phyloP scores from a whole-genome alignment of 495 filamentous ascomycete genomes.

The Thozetella sp. region DNA sequence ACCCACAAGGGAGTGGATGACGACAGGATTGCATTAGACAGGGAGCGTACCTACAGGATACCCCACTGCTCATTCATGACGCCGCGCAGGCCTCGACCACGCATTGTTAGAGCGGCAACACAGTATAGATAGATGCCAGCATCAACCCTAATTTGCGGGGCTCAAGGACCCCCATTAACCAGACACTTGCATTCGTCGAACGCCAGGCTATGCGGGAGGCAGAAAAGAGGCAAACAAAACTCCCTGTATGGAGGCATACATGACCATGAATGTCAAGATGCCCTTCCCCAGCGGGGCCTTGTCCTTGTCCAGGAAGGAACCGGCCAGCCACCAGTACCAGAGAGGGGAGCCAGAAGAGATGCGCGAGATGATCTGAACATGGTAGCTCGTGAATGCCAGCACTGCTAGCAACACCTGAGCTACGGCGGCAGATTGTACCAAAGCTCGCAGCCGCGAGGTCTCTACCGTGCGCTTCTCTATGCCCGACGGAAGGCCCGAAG shows the following conservation, averaged over 20 bases:
- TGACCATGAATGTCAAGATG: constrained; percentile 62
- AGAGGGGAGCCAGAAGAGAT: constrained; percentile 87
- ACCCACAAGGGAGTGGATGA: constrained; percentile 2
- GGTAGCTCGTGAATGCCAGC: constrained; percentile 76
- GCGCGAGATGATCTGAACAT: constrained; percentile 91
- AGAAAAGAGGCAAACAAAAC: constrained; percentile 90
- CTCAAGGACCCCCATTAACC: not conserved
- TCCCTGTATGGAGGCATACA: constrained; percentile 81
- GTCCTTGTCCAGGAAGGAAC: constrained; percentile 31
- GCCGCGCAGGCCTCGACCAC: not conserved
- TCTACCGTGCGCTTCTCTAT: constrained; percentile 9
- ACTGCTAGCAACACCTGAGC: constrained; percentile 72
- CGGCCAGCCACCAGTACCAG: constrained; percentile 82
- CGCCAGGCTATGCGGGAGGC: constrained; percentile 70
- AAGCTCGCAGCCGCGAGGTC: constrained; percentile 17
- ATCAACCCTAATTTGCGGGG: not conserved
- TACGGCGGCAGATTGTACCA: constrained; percentile 62
- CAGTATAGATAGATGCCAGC: not conserved
- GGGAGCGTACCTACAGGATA: not conserved
- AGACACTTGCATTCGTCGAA: not conserved
- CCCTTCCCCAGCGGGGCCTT: constrained; percentile 23
- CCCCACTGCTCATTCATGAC: not conserved
- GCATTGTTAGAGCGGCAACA: not conserved
- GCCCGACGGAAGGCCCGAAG: not conserved
- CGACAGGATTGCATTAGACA: not conserved